These are phyloP conservation scores for Ochetophila trinervis DNA, from an alignment of 306 rosid species.

Conservation along the genomic window DNA sequence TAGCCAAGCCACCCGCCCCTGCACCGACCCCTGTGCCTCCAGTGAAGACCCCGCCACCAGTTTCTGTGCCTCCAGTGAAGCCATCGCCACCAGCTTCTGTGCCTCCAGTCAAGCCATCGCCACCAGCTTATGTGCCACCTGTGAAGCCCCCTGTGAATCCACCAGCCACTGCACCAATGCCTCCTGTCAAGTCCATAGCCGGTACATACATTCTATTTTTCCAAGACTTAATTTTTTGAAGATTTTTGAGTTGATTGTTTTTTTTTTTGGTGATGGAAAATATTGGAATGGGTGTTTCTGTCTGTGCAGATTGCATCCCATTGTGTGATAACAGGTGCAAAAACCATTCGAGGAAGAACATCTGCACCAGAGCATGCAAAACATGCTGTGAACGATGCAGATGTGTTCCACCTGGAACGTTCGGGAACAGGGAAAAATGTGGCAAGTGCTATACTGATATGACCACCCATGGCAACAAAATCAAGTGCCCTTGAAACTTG, in stretches of 20 bases:
- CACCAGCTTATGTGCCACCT: slow-evolving; percentile 2
- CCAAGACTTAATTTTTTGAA: neutral
- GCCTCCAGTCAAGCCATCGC: slow-evolving; percentile 20
- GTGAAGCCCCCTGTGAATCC: slow-evolving; percentile 8
- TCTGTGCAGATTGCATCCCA: slow-evolving; percentile 62
- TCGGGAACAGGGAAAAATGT: slow-evolving; percentile 70
- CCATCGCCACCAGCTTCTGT: slow-evolving; percentile 25
- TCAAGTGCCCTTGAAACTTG: slow-evolving; percentile 60
- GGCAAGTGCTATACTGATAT: slow-evolving; percentile 88
- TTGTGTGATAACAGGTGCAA: slow-evolving; percentile 57
- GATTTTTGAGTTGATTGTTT: no score
- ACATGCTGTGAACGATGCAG: slow-evolving; percentile 87
- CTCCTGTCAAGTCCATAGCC: slow-evolving; percentile 45
- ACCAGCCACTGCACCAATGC: slow-evolving; percentile 11
- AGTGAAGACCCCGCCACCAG: slow-evolving; percentile 16
- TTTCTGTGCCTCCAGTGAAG: slow-evolving; percentile 15
- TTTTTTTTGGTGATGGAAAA: neutral
- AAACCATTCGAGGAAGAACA: slow-evolving; percentile 48
- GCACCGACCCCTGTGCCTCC: slow-evolving; percentile 23
- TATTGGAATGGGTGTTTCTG: neutral
- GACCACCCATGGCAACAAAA: slow-evolving; percentile 61
- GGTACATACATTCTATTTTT: slow-evolving; percentile 29
- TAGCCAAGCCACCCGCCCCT: slow-evolving; percentile 34
- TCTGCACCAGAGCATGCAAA: slow-evolving; percentile 69
- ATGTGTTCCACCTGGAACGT: slow-evolving; percentile 95